Percentiles rank a stretch among this genome's conserved stretches.
Conservation (phyloP, 768 basidiomycete genomes). For the Lentinula guzmanii region DNA sequence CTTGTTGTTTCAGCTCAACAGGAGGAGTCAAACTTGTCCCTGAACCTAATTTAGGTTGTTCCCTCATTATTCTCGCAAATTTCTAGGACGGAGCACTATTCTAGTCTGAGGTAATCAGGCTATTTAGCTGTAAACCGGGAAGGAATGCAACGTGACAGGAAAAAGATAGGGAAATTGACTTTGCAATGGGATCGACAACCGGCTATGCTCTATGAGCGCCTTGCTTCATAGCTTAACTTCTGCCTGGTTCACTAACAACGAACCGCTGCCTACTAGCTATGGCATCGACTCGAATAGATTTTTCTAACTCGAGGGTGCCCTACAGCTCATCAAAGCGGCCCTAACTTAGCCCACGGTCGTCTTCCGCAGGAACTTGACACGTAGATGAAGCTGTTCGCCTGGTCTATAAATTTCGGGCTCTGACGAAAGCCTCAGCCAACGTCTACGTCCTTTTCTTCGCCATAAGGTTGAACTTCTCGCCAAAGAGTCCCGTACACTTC, state of each 20-base stretch:
- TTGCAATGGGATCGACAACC: not conserved
- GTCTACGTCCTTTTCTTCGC: conserved; percentile 10
- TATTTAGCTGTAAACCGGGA: too few species aligned
- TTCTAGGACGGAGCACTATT: too few species aligned
- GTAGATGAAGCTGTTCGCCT: conserved; percentile 14
- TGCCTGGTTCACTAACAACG: not conserved
- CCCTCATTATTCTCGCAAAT: too few species aligned
- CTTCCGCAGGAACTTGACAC: conserved; percentile 11
- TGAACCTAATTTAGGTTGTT: too few species aligned
- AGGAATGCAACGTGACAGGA: too few species aligned
- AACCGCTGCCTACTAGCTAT: not conserved
- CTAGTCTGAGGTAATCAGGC: too few species aligned
- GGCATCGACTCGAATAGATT: not conserved
- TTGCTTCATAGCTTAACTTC: too few species aligned
- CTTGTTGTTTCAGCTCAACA: too few species aligned
- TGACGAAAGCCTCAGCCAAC: conserved; percentile 5
- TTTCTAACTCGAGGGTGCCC: not conserved
- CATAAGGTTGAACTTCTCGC: not conserved
- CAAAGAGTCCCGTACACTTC: conserved; percentile 15
- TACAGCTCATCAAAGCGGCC: conserved; percentile 9
- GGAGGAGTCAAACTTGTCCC: too few species aligned
- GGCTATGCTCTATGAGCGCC: not conserved
- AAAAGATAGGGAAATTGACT: not conserved
- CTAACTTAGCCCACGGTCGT: conserved; percentile 3
- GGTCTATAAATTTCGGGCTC: not conserved